These are phyloP conservation scores for Castanea mollissima DNA, from an alignment of 306 rosid genomes.

Conservation along the genomic window DNA sequence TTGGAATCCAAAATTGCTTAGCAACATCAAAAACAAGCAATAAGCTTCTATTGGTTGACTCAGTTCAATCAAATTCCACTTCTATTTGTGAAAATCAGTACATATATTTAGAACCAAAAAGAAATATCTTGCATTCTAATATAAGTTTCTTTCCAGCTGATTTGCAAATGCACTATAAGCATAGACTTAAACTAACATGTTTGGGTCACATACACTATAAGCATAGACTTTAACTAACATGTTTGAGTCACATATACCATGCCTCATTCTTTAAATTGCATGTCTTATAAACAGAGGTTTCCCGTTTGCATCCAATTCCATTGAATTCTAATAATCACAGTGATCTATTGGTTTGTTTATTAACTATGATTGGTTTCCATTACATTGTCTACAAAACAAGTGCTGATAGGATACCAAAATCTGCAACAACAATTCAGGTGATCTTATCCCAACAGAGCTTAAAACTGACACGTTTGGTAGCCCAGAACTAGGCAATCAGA, in stretches of 20 bases:
- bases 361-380: background rate
- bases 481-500: background rate
- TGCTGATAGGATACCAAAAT: background rate
- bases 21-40: constrained; percentile 13
- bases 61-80: background rate
- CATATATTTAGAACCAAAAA: background rate
- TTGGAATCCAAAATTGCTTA: constrained; percentile 19
- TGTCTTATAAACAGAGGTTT: background rate
- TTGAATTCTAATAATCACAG: background rate
- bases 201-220: background rate
- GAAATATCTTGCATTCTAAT: background rate
- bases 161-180: background rate
- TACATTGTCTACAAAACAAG: background rate
- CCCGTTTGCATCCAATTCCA: background rate
- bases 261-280: background rate
- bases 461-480: background rate
- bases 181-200: background rate
- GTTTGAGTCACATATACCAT: background rate
- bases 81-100: background rate
- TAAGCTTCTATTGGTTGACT: background rate
- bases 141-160: background rate
- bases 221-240: background rate
- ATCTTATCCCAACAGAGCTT: background rate
- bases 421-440: background rate
- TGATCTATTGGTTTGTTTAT: background rate